A percentile compares a stretch with the other conserved stretches of the same genome.
Conservation (phyloP, 345 rosid species). For the Excoecaria agallocha region DNA sequence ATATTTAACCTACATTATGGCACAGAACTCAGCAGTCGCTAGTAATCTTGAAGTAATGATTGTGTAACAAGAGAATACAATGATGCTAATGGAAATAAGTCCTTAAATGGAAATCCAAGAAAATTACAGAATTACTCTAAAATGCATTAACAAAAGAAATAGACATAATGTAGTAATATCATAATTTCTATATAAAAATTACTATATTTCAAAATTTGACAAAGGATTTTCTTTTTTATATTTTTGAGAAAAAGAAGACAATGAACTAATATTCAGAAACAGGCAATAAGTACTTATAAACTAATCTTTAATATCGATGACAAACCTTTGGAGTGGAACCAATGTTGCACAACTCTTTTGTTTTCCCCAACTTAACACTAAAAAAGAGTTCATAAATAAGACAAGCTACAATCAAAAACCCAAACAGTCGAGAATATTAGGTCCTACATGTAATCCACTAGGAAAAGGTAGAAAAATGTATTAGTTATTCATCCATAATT, state of each 20-base stretch:
- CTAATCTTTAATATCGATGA: slow-evolving; percentile 6
- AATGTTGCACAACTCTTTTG: slow-evolving; percentile 94
- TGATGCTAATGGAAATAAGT: slow-evolving; percentile 41
- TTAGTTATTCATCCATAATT: background rate
- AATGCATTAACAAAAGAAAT: background rate
- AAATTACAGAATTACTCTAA: slow-evolving; percentile 11
- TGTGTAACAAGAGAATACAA: slow-evolving; percentile 46
- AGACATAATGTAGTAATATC: background rate
- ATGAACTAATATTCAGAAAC: background rate
- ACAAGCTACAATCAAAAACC: slow-evolving; percentile 50
- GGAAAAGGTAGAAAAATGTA: background rate
- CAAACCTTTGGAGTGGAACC: slow-evolving; percentile 90
- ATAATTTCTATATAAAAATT: background rate
- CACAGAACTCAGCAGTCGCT: slow-evolving; percentile 93
- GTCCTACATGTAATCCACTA: background rate
- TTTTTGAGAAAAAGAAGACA: too few relatives aligned
- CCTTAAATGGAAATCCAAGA: slow-evolving; percentile 16
- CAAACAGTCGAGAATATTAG: slow-evolving; percentile 9
- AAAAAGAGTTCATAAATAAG: slow-evolving; percentile 93
- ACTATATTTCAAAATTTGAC: background rate
- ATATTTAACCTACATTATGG: slow-evolving; percentile 98
- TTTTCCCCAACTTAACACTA: slow-evolving; percentile 71
- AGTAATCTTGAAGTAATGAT: slow-evolving; percentile 99
- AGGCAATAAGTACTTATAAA: background rate
- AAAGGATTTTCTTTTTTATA: too few relatives aligned